Base-by-base conservation (phyloP, 2,329 filamentous ascomycete genomes). In the Harringtonia aguacate region DNA sequence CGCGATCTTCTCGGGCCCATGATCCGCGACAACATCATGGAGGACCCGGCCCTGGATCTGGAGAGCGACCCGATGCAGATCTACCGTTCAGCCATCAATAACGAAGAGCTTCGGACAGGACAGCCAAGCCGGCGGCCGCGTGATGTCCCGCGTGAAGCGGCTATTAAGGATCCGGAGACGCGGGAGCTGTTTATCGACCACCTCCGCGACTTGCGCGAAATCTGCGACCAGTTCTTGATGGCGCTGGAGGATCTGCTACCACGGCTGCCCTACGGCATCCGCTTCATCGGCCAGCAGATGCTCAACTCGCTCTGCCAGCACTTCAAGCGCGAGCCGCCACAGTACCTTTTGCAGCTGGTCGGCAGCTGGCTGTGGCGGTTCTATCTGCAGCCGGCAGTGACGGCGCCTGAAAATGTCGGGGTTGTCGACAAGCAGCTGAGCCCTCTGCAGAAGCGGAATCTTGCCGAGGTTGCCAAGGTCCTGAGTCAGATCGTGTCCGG, bases 31-130 rank as follows among this genome's bases (percentile, higher is more conserved):
- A 90, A 92, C 57, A 88, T 98, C 55, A 81, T 97, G 44, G 92
- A 95, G 44, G 92, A 95, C 53, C 81, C 88, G 13, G 83, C 82
- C 6, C 70, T 98, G 29, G 90, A 98, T 59, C 72, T 98, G 22
- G 92, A 98, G 63, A 95, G 90, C 59, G 92, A 98, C 57, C 92
- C 92, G 0, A 83, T 97, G 70, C 90, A 97, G 55, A 98, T 98
- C 46, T 97, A 98, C 64, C 79, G 86, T 35, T 92, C 88, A 6
- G 82, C 87, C 14, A 94, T 98, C 65, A 97, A 94, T 66, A 95
- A 98, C 55, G 90, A 97, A 62, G 92, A 98, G 64, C 77, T 98
- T 21, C 81, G 87, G 17, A 98, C 92, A 0, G 92, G 92, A 5
- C 79, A 80, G 51, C 79, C 86, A 18, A 95, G 89, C 59, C 77